A percentile compares a stretch with the other conserved stretches of the same genome.
phyloP scores from a whole-genome alignment of 768 basidiomycete genomes.

The Pleurotus citrinopileatus region DNA sequence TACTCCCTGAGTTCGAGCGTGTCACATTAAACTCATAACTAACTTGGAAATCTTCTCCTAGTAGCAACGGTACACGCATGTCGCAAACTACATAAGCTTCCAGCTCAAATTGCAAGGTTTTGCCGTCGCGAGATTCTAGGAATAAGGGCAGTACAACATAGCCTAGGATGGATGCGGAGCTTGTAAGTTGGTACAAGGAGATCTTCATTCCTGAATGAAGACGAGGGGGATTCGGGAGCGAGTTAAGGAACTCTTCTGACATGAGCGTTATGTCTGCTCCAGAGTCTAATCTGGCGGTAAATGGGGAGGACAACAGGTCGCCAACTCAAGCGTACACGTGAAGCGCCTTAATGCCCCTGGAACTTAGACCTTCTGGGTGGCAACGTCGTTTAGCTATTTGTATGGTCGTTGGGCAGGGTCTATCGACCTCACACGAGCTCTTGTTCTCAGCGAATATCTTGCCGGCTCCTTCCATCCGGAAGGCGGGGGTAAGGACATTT shows the following conservation, averaged over 20 bases:
- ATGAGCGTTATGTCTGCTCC: constrained; percentile 16
- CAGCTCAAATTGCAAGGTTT: constrained; percentile 12
- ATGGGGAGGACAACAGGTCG: neutral
- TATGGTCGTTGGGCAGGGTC: too few relatives aligned
- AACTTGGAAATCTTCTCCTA: constrained; percentile 26
- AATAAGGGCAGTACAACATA: constrained; percentile 16
- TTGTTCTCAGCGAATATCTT: too few relatives aligned
- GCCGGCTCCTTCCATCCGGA: too few relatives aligned
- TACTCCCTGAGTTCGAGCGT: constrained; percentile 7
- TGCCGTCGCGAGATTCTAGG: neutral
- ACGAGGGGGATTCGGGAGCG: neutral
- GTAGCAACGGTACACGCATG: constrained; percentile 25
- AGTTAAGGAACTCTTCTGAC: constrained; percentile 11
- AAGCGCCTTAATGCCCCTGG: constrained; percentile 8
- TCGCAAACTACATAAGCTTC: constrained; percentile 23
- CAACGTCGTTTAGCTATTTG: neutral
- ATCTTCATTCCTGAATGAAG: neutral
- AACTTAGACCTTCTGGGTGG: neutral
- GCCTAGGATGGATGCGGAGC: constrained; percentile 15
- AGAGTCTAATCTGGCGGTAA: constrained; percentile 11
- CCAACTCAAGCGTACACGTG: constrained; percentile 8
- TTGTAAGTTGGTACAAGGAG: constrained; percentile 1
- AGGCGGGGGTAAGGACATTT: too few relatives aligned
- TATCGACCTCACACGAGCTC: too few relatives aligned
- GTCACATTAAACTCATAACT: constrained; percentile 19